These are phyloP conservation scores for Salix udensis DNA, from an alignment of 345 rosid species.

Conservation along the genomic window DNA sequence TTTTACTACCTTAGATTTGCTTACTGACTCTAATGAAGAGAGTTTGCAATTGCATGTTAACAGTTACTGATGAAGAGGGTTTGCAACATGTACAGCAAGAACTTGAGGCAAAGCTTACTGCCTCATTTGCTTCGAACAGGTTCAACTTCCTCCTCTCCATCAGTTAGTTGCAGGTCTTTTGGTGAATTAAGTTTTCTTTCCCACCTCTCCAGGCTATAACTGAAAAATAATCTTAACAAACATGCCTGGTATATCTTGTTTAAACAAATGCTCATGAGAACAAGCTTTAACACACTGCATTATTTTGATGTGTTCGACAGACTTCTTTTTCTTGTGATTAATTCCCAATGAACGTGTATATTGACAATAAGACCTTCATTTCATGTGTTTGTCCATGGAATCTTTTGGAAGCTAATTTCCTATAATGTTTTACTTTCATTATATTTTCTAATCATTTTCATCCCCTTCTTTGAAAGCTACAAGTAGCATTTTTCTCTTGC, in stretches of 20 bases:
- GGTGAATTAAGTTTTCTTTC: neutral
- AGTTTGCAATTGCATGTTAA: constrained; percentile 25
- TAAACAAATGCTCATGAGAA: neutral
- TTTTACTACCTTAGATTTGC: constrained; percentile 24
- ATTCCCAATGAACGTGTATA: neutral
- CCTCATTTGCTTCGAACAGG: constrained; percentile 62
- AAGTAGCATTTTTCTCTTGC: neutral
- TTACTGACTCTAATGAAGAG: constrained; percentile 56
- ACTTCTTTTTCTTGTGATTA: neutral
- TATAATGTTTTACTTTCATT: neutral
- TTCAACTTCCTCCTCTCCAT: constrained; percentile 10
- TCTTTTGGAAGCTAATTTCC: neutral
- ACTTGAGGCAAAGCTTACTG: constrained; percentile 66
- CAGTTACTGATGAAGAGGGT: constrained; percentile 89
- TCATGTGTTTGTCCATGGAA: neutral
- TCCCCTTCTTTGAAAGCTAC: neutral
- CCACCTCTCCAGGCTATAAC: neutral
- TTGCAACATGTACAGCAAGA: constrained; percentile 77
- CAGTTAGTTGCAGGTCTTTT: neutral
- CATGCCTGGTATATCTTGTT: neutral
- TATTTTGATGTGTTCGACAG: neutral
- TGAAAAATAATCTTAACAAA: neutral
- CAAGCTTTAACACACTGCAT: neutral
- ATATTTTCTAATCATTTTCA: neutral
- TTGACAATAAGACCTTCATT: neutral